Conservation (phyloP, 768 basidiomycete genomes). For the Tremella mesenterica region DNA sequence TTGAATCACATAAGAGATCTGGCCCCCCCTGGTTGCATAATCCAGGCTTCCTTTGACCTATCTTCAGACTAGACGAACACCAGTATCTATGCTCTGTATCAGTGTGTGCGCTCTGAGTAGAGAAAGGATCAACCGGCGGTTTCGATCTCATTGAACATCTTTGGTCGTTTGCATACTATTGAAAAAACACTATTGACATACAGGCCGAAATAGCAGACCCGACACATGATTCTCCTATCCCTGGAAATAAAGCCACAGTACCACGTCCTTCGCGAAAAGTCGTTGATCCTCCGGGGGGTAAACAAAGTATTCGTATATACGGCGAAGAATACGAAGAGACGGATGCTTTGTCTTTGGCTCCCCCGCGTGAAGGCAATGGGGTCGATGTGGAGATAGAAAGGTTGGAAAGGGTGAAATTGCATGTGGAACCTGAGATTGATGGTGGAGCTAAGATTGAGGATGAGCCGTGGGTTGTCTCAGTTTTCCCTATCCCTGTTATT, state of each 20-base stretch:
- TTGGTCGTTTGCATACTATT: no score
- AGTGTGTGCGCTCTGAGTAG: background rate
- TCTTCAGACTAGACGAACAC: no score
- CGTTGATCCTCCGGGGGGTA: slow-evolving; percentile 39
- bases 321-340: slow-evolving; percentile 40
- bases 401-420: slow-evolving; percentile 33
- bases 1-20: no score
- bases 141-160: background rate
- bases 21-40: no score
- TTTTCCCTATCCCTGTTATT: no score
- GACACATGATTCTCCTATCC: slow-evolving; percentile 22
- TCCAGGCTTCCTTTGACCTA: no score
- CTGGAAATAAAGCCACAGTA: slow-evolving; percentile 23
- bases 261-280: slow-evolving; percentile 42
- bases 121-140: no score
- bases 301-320: slow-evolving; percentile 28
- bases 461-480: no score
- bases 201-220: slow-evolving; percentile 44
- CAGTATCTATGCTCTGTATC: no score
- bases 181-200: background rate
- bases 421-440: slow-evolving; percentile 28
- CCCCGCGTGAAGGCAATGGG: slow-evolving; percentile 34
- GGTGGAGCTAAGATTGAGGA: slow-evolving; percentile 30
- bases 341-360: slow-evolving; percentile 42
- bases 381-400: slow-evolving; percentile 35